Base-by-base conservation (phyloP, 1,139 yeast species). In the Diutina scorzettiae region DNA sequence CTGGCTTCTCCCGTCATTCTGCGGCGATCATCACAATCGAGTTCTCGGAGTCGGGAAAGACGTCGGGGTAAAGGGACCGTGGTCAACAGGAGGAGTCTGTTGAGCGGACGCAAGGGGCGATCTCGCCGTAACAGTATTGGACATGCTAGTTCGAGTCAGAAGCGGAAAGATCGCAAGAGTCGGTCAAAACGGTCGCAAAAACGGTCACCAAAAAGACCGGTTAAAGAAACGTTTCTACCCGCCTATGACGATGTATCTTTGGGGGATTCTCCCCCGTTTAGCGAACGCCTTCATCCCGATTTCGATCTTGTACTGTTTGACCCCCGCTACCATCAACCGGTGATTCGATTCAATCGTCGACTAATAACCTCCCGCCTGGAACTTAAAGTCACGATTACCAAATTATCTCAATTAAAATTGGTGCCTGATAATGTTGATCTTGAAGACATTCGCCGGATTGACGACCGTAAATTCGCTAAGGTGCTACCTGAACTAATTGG, bases 251-350 rank as follows among this genome's bases (percentile, higher is more conserved):
- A 37, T 7, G 14, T 28, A 4, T 18, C 18, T 3, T 14, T 30
- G 9, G 60, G 58, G 31, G 62, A 60, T 29, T 53, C 60, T 2
- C 73, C 73, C 3, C 66, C 71, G 1, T 68, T 67, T 46, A 53
- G 60, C 31, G 67, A 61, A 19, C 53, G 52, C 9, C 59, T 68
- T 31, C 70, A 67, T 45, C 56, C 57, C 39, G 53, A 54, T 43
- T 53, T 60, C 14, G 73, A 68, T 46, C 49, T 66, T 29, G 48
- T 68, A 17, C 65, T 71, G 5, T 67, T 62, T 50, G 73, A 68
- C 50, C 64, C 69, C 5, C 48, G 73, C 32, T 66, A 60, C 45
- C 48, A 58, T 1, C 23, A 21, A 12, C 73, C 73, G 0, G 60
- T 65, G 6, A 53, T 67, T 14, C 51, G 73, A 32, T 58, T 66